Evolutionary conservation across 139 green algal species (phyloP).

Genomic region (Chlorella vulgaris): DNA sequence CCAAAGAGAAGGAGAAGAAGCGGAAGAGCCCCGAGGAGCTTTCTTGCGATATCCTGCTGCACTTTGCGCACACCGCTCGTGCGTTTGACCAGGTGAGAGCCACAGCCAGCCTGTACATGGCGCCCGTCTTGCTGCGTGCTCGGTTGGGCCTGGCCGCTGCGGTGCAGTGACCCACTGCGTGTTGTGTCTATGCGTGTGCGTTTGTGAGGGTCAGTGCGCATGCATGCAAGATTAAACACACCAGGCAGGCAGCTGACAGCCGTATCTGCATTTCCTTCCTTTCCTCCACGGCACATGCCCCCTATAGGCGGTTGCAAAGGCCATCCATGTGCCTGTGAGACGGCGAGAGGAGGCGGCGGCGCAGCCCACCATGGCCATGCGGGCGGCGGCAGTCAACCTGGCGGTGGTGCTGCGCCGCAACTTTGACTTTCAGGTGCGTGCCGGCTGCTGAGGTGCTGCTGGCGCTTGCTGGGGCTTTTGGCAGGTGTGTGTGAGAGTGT

Average conservation of each 20-base stretch:
- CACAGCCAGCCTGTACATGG: too few species aligned
- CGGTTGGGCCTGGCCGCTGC: too few species aligned
- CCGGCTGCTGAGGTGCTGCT: neutral
- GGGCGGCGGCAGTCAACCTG: slow-evolving; percentile 64
- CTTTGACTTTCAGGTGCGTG: slow-evolving; percentile 47
- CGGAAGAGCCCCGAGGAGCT: slow-evolving; percentile 72
- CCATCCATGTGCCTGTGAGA: slow-evolving; percentile 73
- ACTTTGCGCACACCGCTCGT: slow-evolving; percentile 70
- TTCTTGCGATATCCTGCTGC: slow-evolving; percentile 71
- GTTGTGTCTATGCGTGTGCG: too few species aligned
- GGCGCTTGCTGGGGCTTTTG: neutral
- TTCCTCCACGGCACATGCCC: neutral
- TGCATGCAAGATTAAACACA: too few species aligned
- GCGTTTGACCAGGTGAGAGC: slow-evolving; percentile 64
- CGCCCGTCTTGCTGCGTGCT: too few species aligned
- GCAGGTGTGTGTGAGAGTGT: too few species aligned
- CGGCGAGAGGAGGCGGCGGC: slow-evolving; percentile 58
- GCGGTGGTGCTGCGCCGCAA: slow-evolving; percentile 71
- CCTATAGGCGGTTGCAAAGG: slow-evolving; percentile 76
- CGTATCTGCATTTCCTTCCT: too few species aligned
- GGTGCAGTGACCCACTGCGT: too few species aligned
- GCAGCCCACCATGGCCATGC: slow-evolving; percentile 60
- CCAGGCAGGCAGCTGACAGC: too few species aligned
- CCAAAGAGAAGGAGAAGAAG: slow-evolving; percentile 25
- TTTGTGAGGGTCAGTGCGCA: too few species aligned